A percentile compares a stretch with the other conserved stretches of the same genome.
These are phyloP conservation scores for Tuctoria greenei DNA, from an alignment of 176 grass and related monocot genomes.

Conservation along the genomic window DNA sequence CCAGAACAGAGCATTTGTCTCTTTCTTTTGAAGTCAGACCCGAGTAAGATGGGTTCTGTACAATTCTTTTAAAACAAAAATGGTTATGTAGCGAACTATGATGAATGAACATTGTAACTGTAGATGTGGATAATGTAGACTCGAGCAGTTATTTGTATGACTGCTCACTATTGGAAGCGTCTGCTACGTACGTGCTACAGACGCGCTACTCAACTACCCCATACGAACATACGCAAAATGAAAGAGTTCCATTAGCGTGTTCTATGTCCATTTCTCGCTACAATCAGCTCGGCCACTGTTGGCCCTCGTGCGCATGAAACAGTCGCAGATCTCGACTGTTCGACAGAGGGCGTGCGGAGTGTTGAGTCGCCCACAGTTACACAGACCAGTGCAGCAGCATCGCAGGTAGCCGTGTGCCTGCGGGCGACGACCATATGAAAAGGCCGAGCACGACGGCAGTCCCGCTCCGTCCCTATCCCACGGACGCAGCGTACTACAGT, in stretches of 20 bases:
- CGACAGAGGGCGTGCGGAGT: conserved; percentile 11
- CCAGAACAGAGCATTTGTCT: too few relatives aligned
- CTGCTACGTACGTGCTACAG: too few relatives aligned
- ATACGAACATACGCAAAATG: too few relatives aligned
- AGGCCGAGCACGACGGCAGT: conserved; percentile 15
- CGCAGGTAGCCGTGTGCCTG: neutral
- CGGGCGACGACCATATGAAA: neutral
- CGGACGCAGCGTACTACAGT: neutral
- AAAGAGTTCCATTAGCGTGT: neutral
- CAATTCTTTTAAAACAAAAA: too few relatives aligned
- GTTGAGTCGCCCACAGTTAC: conserved; percentile 17
- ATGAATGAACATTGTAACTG: too few relatives aligned
- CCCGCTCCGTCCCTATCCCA: conserved; percentile 37
- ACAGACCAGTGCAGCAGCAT: conserved; percentile 37
- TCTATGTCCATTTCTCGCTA: neutral
- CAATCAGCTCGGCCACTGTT: neutral
- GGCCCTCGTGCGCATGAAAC: conserved; percentile 33
- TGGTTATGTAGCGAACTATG: too few relatives aligned
- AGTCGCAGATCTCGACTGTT: conserved; percentile 1
- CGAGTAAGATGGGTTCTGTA: too few relatives aligned
- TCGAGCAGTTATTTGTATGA: too few relatives aligned
- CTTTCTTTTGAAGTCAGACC: too few relatives aligned
- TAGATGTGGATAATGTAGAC: too few relatives aligned
- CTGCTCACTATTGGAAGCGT: too few relatives aligned
- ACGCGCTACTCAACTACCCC: too few relatives aligned